Conservation (phyloP, 2,329 filamentous ascomycete genomes). For the Periglandula ipomoeae region DNA sequence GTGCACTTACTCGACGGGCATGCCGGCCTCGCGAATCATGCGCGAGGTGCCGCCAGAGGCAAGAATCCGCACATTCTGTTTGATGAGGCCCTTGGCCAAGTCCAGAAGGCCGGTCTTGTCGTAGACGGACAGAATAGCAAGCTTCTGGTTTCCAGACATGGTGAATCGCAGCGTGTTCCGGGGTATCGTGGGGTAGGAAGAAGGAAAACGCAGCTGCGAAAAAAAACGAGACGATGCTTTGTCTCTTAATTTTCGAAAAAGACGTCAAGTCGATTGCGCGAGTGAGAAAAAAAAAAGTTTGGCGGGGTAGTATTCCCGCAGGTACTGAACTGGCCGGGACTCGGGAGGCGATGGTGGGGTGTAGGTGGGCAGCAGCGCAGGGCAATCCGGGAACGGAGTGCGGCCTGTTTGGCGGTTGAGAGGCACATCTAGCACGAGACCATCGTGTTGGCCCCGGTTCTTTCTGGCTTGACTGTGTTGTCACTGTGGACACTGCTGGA, state of each 20-base stretch:
- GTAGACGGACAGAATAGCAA: constrained; percentile 94
- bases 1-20: constrained; percentile 74
- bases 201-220: neutral
- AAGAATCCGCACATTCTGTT: constrained; percentile 84
- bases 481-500: no score
- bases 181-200: neutral
- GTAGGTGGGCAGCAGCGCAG: no score
- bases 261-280: no score
- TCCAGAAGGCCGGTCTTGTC: constrained; percentile 96
- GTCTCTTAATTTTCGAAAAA: no score
- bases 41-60: constrained; percentile 92
- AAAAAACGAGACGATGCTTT: no score
- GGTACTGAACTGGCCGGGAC: no score
- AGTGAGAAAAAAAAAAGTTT: neutral
- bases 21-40: constrained; percentile 93
- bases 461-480: no score
- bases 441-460: no score
- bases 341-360: no score
- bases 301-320: neutral
- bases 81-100: constrained; percentile 79
- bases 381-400: no score
- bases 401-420: no score
- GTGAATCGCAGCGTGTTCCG: constrained; percentile 11
- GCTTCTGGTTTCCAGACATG: constrained; percentile 40
- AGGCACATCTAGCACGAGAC: no score